Percentiles rank a stretch among this genome's conserved stretches.
Evolutionary conservation across 75 land plant genomes (phyloP).

Genomic region (Cupressus sempervirens): DNA sequence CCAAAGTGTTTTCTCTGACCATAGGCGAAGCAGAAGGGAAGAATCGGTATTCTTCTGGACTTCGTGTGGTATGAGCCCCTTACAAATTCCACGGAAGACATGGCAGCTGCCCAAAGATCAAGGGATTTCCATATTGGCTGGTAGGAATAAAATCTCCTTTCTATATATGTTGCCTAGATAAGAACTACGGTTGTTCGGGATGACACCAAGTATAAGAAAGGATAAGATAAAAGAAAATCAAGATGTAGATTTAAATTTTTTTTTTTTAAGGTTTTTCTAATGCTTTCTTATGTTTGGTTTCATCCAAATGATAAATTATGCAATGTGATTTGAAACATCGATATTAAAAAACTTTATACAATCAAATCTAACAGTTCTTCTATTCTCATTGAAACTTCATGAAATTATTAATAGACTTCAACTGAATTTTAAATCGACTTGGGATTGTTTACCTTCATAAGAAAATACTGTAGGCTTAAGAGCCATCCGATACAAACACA

Average conservation of each 20-base stretch:
- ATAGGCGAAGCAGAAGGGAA: slow-evolving; percentile 63
- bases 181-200: slow-evolving; percentile 1
- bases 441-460: background rate
- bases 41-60: slow-evolving; percentile 74
- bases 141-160: slow-evolving; percentile 21
- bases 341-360: too few relatives aligned
- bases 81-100: slow-evolving; percentile 50
- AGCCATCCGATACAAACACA: background rate
- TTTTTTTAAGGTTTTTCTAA: too few relatives aligned
- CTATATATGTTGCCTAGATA: background rate
- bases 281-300: too few relatives aligned
- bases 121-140: slow-evolving; percentile 79
- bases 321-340: too few relatives aligned
- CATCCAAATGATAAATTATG: too few relatives aligned
- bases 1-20: background rate
- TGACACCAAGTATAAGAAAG: too few relatives aligned
- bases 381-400: too few relatives aligned
- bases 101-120: slow-evolving; percentile 70
- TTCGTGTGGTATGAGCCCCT: slow-evolving; percentile 85
- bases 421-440: background rate
- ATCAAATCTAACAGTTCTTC: too few relatives aligned
- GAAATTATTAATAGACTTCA: background rate
- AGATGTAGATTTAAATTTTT: too few relatives aligned
- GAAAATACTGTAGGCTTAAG: background rate
- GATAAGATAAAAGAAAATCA: too few relatives aligned